Base-by-base conservation (phyloP, 441 rosid species). In the Adansonia grandidieri region DNA sequence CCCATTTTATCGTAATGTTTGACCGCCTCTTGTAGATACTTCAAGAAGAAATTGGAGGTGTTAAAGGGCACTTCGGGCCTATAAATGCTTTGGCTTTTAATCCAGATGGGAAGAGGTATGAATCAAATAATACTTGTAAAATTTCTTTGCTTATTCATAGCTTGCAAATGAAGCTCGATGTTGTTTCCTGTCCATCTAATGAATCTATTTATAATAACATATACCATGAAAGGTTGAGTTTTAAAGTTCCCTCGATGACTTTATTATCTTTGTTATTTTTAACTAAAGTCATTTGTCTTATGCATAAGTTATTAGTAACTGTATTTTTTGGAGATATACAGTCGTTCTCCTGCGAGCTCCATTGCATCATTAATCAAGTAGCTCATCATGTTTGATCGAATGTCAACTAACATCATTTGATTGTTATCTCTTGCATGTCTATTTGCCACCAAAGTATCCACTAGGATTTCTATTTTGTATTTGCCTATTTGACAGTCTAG, bases 1-100 rank as follows among this genome's bases (percentile, higher is more conserved):
- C 17, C 75, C 20, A n/a, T 22, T 44, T 14, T 45, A 11, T 81
- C 28, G 50, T 69, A 9, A 28, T 63, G 20, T 82, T 71, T 79
- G 24, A 65, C 37, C 79, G 32, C 42, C 42, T 45, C 57, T 37
- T 53, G 42, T 45, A 96, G 97, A 86, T 96, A 75, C 91, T 96
- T 82, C 89, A 86, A 88, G 94, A 91, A 80, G 99, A 92, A 84
- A 94, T 94, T 63, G 98, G 97, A 75, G 97, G 98, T 56, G 99
- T 94, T 11, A 96, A 96, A 83, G 96, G 99, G 45, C 99, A 94
- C 81, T 96, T 96, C 82, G 98, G 99, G 78, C 98, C 99, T 57
- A 91, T 96, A 24, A 96, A 96, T 86, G 97, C 97, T 11, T 85
- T 96, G 87, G 99, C 98, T 14, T 94, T 96, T 85, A 94, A 91